Evolutionary conservation across 768 basidiomycete genomes (phyloP), one percentile per base, ranked within the genome.

Genomic region (Tulasnella sp.): DNA sequence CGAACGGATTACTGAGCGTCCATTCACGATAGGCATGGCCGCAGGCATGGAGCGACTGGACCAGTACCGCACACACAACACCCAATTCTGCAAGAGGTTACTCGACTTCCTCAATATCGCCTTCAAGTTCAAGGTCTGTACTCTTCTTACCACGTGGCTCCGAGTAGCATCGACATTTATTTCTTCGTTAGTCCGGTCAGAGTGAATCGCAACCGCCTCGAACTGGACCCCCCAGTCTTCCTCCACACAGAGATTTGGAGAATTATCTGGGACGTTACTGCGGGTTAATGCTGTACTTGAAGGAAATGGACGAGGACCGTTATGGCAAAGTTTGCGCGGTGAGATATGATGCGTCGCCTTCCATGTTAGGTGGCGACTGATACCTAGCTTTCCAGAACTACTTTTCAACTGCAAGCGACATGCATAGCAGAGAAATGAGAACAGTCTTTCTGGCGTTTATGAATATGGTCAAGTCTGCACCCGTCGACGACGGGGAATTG

Each of bases 281-380:
- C 38, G 96, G 96, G 0, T 83, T 99, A 72, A 89, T 99, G 83
- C 85, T 98, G 22, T 99, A 97, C 81, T 84, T 98, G 76, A 96
- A 94, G 82, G 97, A 99, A 85, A 97, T 98, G 93, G 96, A 97
- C 77, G 94, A 97, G 82, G 84, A 83, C 74, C 83, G 92, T 31
- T 99, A 98, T 82, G 91, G 90, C 58, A 94, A 93, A 81, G 84
- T 98, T 38, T 98, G 96, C 81, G 94, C 91, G 49, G 97, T 97
- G 80, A 76, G 92, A 86, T 12, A 19, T 29, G 22, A 67, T 52
- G 42, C 22, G n/a, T 77, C 19, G 14, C 9, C 29, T 17, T 7
- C 22, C 25, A 34, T 29, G 9, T 52, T 12, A 22, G 9, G 15
- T 29, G 29, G 29, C 25, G 4, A n/a, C 58, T 64, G 58, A 64